Evolutionary conservation across 352 stramenopile genomes (phyloP), one percentile per base, ranked within the genome.

Genomic region (Globisporangium acanthophoron): DNA sequence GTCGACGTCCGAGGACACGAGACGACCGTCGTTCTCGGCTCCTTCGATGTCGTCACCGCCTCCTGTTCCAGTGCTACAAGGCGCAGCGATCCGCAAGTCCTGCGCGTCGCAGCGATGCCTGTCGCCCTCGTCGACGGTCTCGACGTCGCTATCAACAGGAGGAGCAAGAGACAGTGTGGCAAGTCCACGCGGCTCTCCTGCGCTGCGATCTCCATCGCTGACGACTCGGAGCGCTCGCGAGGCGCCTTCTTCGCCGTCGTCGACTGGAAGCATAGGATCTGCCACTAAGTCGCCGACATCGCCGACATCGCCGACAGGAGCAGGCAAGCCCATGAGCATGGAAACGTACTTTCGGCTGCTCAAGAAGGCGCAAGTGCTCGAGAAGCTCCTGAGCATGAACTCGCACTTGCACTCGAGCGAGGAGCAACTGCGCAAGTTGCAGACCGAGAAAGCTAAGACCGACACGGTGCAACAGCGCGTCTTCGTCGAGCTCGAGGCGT

Each of bases 331-430:
- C 27, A 87, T 87, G 64, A 77, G 49, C 37, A 57, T 67, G n/a
- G 76, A 81, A 43, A 71, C 70, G 35, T 89, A 89, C 63, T 87
- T 87, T 33, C 73, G 79, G 1, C 62, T 89, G 11, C 69, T 89
- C 9, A 89, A 87, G 54, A 89, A 87, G 45, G 76, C 73, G 0
- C 71, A 89, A 62, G 70, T 89, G 13, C 62, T 89, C 7, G 75
- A 87, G 18, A 73, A 85, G 12, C 46, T 89, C 0, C 57, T 85
- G 8, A 57, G 67, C 16, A 60, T 86, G 51, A 82, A 66, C 52
- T 70, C 69, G 0, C 54, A 78, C 40, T 51, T 76, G 44, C 64
- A 66, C 21, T 59, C 72, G 29, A 74, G 76, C 24, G 67, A 87
- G 27, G 64, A 73, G 43, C 73, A 73, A 21, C 57, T 87, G 6